These are phyloP conservation scores for Paramecium biaurelia DNA, from an alignment of 73 alveolate genomes.

Conservation along the genomic window DNA sequence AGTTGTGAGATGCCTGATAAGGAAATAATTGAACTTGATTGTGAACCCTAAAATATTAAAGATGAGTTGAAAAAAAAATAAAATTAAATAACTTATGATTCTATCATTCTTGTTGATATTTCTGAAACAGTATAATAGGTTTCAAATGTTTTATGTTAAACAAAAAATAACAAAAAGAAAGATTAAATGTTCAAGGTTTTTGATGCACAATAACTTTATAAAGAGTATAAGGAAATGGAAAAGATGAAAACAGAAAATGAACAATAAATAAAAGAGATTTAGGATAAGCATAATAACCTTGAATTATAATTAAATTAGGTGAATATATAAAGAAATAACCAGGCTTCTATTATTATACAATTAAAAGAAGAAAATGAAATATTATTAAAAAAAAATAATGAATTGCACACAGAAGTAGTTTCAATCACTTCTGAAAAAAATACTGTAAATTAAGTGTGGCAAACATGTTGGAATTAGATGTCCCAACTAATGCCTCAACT, in stretches of 20 bases:
- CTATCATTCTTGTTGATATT: not conserved
- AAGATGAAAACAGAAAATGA: not conserved
- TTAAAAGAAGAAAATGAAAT: not conserved
- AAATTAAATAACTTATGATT: not conserved
- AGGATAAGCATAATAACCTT: not conserved
- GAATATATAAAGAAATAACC: not conserved
- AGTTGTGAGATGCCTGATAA: too few species aligned
- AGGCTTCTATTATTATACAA: too few species aligned
- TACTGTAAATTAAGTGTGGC: not conserved
- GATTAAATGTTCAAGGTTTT: not conserved
- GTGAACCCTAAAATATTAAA: not conserved
- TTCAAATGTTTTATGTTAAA: not conserved
- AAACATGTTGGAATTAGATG: not conserved
- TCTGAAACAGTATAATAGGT: not conserved
- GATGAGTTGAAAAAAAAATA: not conserved
- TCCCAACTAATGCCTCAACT: not conserved
- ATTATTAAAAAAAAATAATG: not conserved
- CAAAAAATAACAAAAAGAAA: not conserved
- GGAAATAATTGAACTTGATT: not conserved
- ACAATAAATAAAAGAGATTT: not conserved
- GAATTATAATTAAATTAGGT: not conserved
- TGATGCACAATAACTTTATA: not conserved
- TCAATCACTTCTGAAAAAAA: not conserved
- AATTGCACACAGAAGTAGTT: not conserved
- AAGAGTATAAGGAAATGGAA: not conserved